Percentiles rank a stretch among this genome's conserved stretches.
These are phyloP conservation scores for Blastomyces silverae DNA, from an alignment of 2,329 filamentous ascomycete species.

Conservation along the genomic window DNA sequence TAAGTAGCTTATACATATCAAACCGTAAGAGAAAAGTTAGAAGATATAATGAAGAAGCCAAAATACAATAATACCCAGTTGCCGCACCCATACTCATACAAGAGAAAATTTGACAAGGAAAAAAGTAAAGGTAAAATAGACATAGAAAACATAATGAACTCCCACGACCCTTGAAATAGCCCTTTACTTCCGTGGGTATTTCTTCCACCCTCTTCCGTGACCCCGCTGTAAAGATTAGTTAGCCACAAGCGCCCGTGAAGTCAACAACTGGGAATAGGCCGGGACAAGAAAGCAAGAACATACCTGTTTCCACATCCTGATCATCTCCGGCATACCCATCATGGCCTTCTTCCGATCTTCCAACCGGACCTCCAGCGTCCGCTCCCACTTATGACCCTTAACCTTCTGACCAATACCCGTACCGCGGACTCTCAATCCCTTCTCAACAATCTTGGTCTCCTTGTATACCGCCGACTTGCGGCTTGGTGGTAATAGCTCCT, in stretches of 20 bases:
- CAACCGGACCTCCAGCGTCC: slow-evolving; percentile 73
- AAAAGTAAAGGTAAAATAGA: neutral
- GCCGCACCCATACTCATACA: slow-evolving; percentile 11
- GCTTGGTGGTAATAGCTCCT: slow-evolving; percentile 70
- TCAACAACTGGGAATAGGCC: neutral
- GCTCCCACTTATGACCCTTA: slow-evolving; percentile 92
- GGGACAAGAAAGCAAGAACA: slow-evolving; percentile 29
- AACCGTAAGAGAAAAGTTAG: neutral
- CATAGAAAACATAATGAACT: neutral
- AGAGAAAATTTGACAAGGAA: neutral
- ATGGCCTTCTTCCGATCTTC: slow-evolving; percentile 87
- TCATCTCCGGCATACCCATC: slow-evolving; percentile 87
- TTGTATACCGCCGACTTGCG: slow-evolving; percentile 64
- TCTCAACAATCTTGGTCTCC: slow-evolving; percentile 65
- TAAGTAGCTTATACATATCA: neutral
- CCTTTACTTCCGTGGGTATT: slow-evolving; percentile 49
- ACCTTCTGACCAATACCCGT: slow-evolving; percentile 88
- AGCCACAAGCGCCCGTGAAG: slow-evolving; percentile 26
- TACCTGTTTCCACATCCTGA: slow-evolving; percentile 90
- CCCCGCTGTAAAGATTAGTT: slow-evolving; percentile 49
- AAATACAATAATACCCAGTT: slow-evolving; percentile 1
- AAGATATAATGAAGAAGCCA: neutral
- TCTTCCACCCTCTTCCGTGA: slow-evolving; percentile 67
- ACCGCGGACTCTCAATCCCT: slow-evolving; percentile 78
- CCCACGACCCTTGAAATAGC: neutral